These are phyloP conservation scores for Chytridium lagenaria DNA, from an alignment of 371 early-diverging fungal species.

Conservation along the genomic window DNA sequence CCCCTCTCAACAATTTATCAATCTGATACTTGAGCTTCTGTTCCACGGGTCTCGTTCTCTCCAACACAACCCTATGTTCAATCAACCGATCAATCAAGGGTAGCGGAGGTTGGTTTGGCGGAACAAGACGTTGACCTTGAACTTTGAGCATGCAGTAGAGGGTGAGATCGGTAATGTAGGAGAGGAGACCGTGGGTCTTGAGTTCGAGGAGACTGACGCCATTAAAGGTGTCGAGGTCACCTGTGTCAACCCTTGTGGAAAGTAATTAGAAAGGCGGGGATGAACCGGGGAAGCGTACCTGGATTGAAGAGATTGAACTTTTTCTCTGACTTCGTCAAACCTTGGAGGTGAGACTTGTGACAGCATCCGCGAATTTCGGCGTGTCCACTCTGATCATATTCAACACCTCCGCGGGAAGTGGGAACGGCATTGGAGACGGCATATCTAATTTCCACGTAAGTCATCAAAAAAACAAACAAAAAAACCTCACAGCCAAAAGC, in stretches of 20 bases:
- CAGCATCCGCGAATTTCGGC: constrained; percentile 50
- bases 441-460: neutral
- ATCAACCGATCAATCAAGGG: constrained; percentile 74
- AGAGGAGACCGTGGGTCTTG: constrained; percentile 84
- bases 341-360: constrained; percentile 62
- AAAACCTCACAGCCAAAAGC: neutral
- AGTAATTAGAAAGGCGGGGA: neutral
- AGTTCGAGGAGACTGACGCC: constrained; percentile 87
- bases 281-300: constrained; percentile 45
- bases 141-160: constrained; percentile 79
- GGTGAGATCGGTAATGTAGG: constrained; percentile 82
- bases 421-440: neutral
- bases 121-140: constrained; percentile 67
- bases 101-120: no score
- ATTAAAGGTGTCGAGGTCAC: constrained; percentile 71
- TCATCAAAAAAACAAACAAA: neutral
- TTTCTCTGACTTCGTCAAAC: constrained; percentile 60
- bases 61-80: constrained; percentile 82
- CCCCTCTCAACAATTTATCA: constrained; percentile 79
- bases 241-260: constrained; percentile 25
- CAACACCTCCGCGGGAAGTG: constrained; percentile 6
- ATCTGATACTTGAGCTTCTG: constrained; percentile 94
- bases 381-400: constrained; percentile 17
- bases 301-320: constrained; percentile 61
- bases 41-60: constrained; percentile 94